phyloP scores from a whole-genome alignment of 805 yeast species.

The Millerozyma miso region DNA sequence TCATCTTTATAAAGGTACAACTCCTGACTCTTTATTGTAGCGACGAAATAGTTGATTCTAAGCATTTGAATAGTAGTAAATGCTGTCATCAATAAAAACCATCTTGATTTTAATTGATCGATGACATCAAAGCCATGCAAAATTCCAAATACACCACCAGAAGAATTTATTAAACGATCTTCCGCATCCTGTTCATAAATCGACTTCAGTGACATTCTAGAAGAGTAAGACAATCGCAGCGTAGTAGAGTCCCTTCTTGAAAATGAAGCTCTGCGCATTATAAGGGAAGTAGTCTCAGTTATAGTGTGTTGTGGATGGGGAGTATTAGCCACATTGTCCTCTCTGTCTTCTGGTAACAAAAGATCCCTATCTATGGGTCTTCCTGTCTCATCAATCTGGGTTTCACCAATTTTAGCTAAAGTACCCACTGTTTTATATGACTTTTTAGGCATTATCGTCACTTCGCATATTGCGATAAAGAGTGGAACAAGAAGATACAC shows the following conservation, averaged over 20 bases:
- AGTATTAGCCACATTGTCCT: background rate
- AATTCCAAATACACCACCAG: conserved; percentile 74
- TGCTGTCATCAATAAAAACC: conserved; percentile 74
- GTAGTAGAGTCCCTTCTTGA: conserved; percentile 30
- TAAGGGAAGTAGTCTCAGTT: conserved; percentile 37
- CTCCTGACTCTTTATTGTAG: conserved; percentile 83
- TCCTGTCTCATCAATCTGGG: conserved; percentile 71
- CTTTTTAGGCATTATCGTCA: conserved; percentile 73
- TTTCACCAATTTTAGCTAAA: conserved; percentile 63
- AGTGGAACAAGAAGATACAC: conserved; percentile 69
- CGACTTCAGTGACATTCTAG: conserved; percentile 47
- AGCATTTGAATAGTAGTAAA: conserved; percentile 89
- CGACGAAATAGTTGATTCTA: conserved; percentile 88
- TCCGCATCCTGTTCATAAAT: conserved; percentile 67
- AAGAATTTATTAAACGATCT: conserved; percentile 42
- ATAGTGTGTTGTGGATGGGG: conserved; percentile 28
- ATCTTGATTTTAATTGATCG: conserved; percentile 54
- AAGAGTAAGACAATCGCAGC: conserved; percentile 29
- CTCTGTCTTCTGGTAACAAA: conserved; percentile 31
- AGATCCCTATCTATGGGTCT: conserved; percentile 48
- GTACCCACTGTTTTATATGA: conserved; percentile 71
- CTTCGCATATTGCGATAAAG: conserved; percentile 70
- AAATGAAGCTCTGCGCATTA: conserved; percentile 30
- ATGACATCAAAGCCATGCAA: conserved; percentile 58
- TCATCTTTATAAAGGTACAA: conserved; percentile 53